A percentile compares a stretch with the other conserved stretches of the same genome.
Conservation (phyloP, 2,329 filamentous ascomycete species). For the Apiospora phragmitis region DNA sequence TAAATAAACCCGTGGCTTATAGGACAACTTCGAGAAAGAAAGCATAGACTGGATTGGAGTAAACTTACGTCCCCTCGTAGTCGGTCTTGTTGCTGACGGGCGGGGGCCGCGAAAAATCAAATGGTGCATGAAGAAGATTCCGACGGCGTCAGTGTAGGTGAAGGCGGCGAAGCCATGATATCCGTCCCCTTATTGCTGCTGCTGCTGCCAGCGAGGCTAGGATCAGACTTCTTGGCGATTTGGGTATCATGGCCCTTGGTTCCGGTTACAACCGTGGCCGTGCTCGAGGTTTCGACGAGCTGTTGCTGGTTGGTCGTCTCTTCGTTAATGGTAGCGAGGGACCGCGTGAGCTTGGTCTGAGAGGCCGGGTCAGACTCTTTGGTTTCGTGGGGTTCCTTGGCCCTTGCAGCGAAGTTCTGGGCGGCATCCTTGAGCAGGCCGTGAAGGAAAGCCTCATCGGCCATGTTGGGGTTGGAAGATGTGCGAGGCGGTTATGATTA, state of each 20-base stretch:
- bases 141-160: background rate
- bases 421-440: background rate
- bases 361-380: background rate
- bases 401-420: background rate
- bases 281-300: background rate
- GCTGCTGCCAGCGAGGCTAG: background rate
- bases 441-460: background rate
- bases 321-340: background rate
- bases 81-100: background rate
- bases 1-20: too few relatives aligned
- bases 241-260: background rate
- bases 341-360: background rate
- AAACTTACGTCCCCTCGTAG: background rate
- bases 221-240: background rate
- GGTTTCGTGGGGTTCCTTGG: background rate
- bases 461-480: background rate
- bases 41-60: background rate
- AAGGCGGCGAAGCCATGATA: background rate
- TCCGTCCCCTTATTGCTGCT: background rate
- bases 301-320: background rate
- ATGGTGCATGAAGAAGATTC: constrained; percentile 29
- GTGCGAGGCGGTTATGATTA: background rate
- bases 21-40: too few relatives aligned
- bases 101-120: constrained; percentile 19
- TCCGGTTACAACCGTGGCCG: background rate